Evolutionary conservation across 2,329 filamentous ascomycete genomes (phyloP), one percentile per base, ranked within the genome.

Genomic region (Stemphylium vesicarium): DNA sequence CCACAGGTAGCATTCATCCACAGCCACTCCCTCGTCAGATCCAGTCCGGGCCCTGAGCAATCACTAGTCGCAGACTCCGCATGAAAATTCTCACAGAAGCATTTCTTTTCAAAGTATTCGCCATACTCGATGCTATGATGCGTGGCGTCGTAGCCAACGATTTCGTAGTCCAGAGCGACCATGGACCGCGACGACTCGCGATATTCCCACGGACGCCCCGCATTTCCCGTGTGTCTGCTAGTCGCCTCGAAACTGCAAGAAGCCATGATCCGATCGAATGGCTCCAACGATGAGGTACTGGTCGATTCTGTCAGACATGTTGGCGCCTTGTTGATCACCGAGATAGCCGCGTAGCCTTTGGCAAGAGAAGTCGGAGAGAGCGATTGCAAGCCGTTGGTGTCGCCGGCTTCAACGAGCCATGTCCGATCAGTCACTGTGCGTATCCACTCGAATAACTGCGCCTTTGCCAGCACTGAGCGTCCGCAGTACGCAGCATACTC

Each of bases 1-100:
- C 72, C 71, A 56, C 72, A 75, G 22, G 65, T 72, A 35, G 66
- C 70, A 56, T 65, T 60, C 39, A 75, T 57, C 72, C 71, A 75
- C 7, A 73, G 43, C n/a, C 64, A 62, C 52, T 72, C 64, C 36
- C 36, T 66, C 32, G 70, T 73, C 26, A 61, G 55, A 33, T 60
- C 65, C 48, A 72, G 31, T 18, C 41, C 60, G 54, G 43, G 52
- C 4, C 18, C 47, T 36, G 50, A 51, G 60, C 69, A 73, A n/a
- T 62, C 57, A 26, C 65, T 60, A 10, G 46, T 24, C 26, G 53
- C 42, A 8, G 26, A 20, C 36, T 66, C 52, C 26, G 64, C 46
- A 43, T 39, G 45, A 43, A 69, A 69, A 9, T 53, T 26, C 29
- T 54, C 46, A 55, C 72, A 75, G 58, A 75, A 72, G 53, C 72